Evolutionary conservation across 805 yeast genomes (phyloP).

Genomic region (Komagataella pastoris): DNA sequence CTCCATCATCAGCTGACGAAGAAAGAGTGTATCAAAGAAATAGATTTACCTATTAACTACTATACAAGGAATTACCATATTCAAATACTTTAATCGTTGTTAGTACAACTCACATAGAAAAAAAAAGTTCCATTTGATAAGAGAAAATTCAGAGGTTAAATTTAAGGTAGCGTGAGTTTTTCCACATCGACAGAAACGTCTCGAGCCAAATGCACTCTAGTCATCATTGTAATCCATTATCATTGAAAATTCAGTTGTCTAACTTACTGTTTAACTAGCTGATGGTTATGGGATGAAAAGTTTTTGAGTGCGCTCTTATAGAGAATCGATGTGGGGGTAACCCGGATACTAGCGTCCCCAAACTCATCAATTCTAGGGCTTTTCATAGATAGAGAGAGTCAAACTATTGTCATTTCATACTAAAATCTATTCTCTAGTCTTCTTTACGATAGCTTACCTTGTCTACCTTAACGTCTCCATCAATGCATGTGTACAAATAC

Average conservation of each 20-base stretch:
- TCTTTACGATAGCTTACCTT: constrained; percentile 59
- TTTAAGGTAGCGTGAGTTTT: constrained; percentile 94
- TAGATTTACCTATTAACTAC: background rate
- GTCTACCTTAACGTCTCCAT: constrained; percentile 83
- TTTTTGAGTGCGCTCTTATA: background rate
- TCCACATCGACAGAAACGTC: constrained; percentile 92
- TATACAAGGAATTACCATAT: background rate
- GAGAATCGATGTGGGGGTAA: background rate
- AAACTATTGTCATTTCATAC: background rate
- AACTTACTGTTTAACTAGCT: background rate
- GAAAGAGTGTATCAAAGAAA: background rate
- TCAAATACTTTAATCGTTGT: background rate
- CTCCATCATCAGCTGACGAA: background rate
- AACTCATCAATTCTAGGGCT: background rate
- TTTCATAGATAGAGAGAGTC: background rate
- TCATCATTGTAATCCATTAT: constrained; percentile 45
- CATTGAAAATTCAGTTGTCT: constrained; percentile 20
- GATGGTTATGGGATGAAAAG: background rate
- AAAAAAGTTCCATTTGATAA: background rate
- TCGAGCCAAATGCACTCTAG: constrained; percentile 99
- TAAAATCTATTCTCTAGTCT: constrained; percentile 8
- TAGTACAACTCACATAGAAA: background rate
- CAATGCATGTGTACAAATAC: constrained; percentile 71
- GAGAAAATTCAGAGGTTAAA: constrained; percentile 27
- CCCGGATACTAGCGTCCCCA: background rate